These are phyloP conservation scores for Phialocephala subalpina DNA, from an alignment of 2,329 filamentous ascomycete genomes.

Conservation along the genomic window DNA sequence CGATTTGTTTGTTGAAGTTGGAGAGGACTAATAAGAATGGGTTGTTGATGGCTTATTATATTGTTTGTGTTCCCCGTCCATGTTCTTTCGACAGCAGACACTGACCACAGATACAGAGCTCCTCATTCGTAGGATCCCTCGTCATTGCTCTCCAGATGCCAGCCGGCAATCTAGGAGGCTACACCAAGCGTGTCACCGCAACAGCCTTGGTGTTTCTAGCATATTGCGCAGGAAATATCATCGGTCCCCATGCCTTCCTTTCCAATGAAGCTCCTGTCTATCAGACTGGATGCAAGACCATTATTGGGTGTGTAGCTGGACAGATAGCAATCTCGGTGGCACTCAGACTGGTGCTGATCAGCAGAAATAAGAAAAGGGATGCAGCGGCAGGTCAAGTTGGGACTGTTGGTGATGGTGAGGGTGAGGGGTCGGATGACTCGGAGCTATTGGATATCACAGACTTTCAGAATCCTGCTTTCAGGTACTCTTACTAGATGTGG, in stretches of 20 bases:
- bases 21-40: no score
- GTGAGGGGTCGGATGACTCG: constrained; percentile 37
- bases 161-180: constrained; percentile 48
- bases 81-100: constrained; percentile 42
- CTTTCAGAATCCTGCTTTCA: constrained; percentile 44
- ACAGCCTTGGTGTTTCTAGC: constrained; percentile 51
- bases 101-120: constrained; percentile 43
- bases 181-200: constrained; percentile 55
- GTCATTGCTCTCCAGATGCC: constrained; percentile 62
- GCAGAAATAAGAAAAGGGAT: constrained; percentile 46
- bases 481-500: background rate
- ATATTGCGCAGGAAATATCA: constrained; percentile 26
- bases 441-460: constrained; percentile 48
- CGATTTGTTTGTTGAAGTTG: no score
- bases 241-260: constrained; percentile 64
- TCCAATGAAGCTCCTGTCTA: constrained; percentile 51
- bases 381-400: constrained; percentile 41
- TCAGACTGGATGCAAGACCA: constrained; percentile 62
- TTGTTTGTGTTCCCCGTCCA: no score
- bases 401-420: no score
- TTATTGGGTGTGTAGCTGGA: constrained; percentile 53
- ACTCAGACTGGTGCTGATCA: constrained; percentile 47
- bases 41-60: no score
- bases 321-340: constrained; percentile 50
- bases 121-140: constrained; percentile 48